Conservation (phyloP, 2,329 filamentous ascomycete species). For the Aspergillus sp. region DNA sequence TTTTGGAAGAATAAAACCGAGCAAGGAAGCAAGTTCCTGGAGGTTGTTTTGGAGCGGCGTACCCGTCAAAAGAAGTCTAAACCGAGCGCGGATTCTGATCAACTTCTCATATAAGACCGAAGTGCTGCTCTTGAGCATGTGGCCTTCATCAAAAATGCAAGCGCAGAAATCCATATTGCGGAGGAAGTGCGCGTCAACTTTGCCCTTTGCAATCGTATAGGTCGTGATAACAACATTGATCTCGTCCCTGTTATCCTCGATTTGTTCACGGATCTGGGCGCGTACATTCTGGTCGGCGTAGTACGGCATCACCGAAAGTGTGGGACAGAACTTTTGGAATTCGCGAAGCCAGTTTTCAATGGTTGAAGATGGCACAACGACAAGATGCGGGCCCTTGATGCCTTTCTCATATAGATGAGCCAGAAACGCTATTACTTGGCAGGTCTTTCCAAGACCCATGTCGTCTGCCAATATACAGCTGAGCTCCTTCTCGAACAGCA, state of each 20-base stretch:
- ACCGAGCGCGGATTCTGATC: slow-evolving; percentile 73
- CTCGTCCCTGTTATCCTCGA: slow-evolving; percentile 62
- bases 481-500: slow-evolving; percentile 76
- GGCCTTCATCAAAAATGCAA: slow-evolving; percentile 89
- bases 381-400: slow-evolving; percentile 70
- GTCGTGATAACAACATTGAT: slow-evolving; percentile 73
- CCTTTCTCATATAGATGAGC: slow-evolving; percentile 74
- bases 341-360: slow-evolving; percentile 95
- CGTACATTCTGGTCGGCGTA: slow-evolving; percentile 69
- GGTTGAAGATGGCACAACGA: slow-evolving; percentile 90
- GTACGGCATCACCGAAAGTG: slow-evolving; percentile 70
- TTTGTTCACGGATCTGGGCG: slow-evolving; percentile 64
- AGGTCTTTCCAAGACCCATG: slow-evolving; percentile 95
- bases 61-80: slow-evolving; percentile 82
- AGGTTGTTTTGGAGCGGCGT: slow-evolving; percentile 97
- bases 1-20: slow-evolving; percentile 89
- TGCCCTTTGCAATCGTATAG: slow-evolving; percentile 65
- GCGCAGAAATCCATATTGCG: slow-evolving; percentile 57
- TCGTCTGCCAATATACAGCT: slow-evolving; percentile 95
- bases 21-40: slow-evolving; percentile 82
- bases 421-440: slow-evolving; percentile 90
- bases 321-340: slow-evolving; percentile 82
- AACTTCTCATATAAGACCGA: slow-evolving; percentile 80
- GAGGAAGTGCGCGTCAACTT: slow-evolving; percentile 64
- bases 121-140: slow-evolving; percentile 84